phyloP scores from a whole-genome alignment of 2,329 filamentous ascomycete genomes.

The Mycosphaerelloides madeirae region DNA sequence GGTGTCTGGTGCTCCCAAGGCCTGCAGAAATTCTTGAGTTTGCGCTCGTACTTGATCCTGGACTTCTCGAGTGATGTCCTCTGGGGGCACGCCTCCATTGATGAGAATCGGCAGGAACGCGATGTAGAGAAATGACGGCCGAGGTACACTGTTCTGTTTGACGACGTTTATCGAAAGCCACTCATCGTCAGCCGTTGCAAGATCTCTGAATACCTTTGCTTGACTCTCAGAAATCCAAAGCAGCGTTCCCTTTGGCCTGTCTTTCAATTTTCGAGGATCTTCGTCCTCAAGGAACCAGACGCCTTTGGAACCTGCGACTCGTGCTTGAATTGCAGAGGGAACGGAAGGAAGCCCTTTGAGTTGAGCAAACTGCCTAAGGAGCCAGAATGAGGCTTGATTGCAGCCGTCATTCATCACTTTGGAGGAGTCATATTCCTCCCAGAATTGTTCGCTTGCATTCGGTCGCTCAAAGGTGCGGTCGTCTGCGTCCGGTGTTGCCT shows the following conservation, averaged over 20 bases:
- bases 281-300: conserved; percentile 17
- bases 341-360: conserved; percentile 49
- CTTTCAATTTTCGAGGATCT: neutral
- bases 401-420: conserved; percentile 54
- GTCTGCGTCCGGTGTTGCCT: conserved; percentile 33
- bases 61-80: conserved; percentile 49
- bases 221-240: conserved; percentile 62
- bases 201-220: conserved; percentile 50
- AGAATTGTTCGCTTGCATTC: neutral
- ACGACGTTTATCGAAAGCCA: conserved; percentile 57
- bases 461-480: conserved; percentile 35
- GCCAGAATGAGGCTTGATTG: conserved; percentile 57
- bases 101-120: conserved; percentile 66
- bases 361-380: conserved; percentile 52
- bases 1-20: conserved; percentile 27
- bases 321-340: conserved; percentile 63
- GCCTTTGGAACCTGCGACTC: conserved; percentile 70
- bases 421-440: conserved; percentile 6
- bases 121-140: conserved; percentile 56
- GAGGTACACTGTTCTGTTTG: conserved; percentile 44
- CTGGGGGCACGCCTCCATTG: conserved; percentile 50
- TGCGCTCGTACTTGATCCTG: conserved; percentile 48
- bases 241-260: conserved; percentile 5
- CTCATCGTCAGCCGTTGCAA: conserved; percentile 15
- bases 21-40: conserved; percentile 44